Evolutionary conservation across 768 basidiomycete genomes (phyloP), one percentile per base, ranked within the genome.

Genomic region (Postia placenta): DNA sequence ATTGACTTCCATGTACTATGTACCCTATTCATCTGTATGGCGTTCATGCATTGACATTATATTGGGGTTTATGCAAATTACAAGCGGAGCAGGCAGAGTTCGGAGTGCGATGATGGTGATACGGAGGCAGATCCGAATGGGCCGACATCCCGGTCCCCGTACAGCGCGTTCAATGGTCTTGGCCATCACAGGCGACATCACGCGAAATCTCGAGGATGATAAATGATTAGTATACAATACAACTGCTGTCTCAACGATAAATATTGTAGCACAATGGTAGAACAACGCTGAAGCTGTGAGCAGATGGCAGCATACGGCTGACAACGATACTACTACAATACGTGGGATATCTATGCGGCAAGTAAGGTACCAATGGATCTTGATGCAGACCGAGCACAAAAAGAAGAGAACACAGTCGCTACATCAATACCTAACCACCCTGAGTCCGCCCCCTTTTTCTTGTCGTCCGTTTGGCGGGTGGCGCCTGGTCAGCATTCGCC

Each of bases 391-490:
- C 57, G 59, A 58, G 49, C 60, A 47, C 47, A 54, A 55, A 52
- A 44, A 54, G 43, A 56, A 54, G 53, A 52, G 48, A 61, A 52
- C 51, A 23, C 33, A 58, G 54, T 51, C 55, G 49, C 49, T 54
- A 33, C 30, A 61, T 56, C 35, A 45, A 38, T 63, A 58, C 56
- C 46, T 45, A 51, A 45, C 53, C 38, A 30, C 54, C 69, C 54
- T 65, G 66, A 55, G 48, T 49, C 64, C 80, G 75, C 58, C 72
- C 71, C 56, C 71, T 71, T 69, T 81, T 83, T 50, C 85, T 76
- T 28, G 73, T 59, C 33, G 56, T 41, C 40, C 78, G 72, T 68
- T 81, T 86, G 55, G 69, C 56, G 30, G 73, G 64, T 33, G 72
- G 76, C 52, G 74, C 57, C 49, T 61, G 72, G 45, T 77, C 73